Evolutionary conservation across 2,329 filamentous ascomycete genomes (phyloP).

Genomic region (Nemania sp.): DNA sequence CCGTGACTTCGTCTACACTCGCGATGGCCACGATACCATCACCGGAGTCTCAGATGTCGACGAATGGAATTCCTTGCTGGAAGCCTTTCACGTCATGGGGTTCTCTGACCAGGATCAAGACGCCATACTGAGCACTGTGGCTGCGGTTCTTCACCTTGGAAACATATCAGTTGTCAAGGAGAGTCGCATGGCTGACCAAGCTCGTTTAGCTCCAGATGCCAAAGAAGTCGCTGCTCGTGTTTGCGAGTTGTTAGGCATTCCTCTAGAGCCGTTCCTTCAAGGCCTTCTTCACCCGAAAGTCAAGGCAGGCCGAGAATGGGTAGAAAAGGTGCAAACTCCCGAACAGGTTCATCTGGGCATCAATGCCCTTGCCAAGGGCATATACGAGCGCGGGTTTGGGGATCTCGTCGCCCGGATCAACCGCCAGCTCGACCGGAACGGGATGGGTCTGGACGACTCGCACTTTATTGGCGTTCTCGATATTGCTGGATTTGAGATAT

Average conservation of each 20-base stretch:
- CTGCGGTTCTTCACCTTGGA: slow-evolving; percentile 88
- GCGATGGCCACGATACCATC: slow-evolving; percentile 88
- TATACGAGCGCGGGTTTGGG: slow-evolving; percentile 95
- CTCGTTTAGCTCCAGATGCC: slow-evolving; percentile 75
- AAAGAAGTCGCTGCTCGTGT: slow-evolving; percentile 76
- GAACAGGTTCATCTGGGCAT: slow-evolving; percentile 91
- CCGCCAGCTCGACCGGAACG: slow-evolving; percentile 82
- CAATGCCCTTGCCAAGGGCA: slow-evolving; percentile 92
- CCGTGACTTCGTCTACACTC: slow-evolving; percentile 89
- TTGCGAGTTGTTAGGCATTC: slow-evolving; percentile 82
- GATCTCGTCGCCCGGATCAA: slow-evolving; percentile 93
- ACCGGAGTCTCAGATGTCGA: slow-evolving; percentile 85
- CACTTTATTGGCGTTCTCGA: slow-evolving; percentile 97
- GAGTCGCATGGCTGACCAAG: slow-evolving; percentile 88
- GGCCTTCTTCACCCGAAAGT: slow-evolving; percentile 90
- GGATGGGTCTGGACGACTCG: slow-evolving; percentile 81
- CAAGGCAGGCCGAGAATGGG: slow-evolving; percentile 96
- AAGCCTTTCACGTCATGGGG: slow-evolving; percentile 93
- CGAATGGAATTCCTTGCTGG: slow-evolving; percentile 87
- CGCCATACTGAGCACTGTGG: slow-evolving; percentile 82
- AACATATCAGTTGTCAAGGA: slow-evolving; percentile 91
- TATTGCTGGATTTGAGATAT: slow-evolving; percentile 99
- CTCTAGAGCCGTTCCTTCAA: slow-evolving; percentile 81
- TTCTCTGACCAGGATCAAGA: slow-evolving; percentile 84
- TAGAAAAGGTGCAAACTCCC: slow-evolving; percentile 96